Percentiles rank a stretch among this genome's conserved stretches.
phyloP scores from a whole-genome alignment of 192 early-diverging fungal species.

The Jimgerdemannia flammicorona region DNA sequence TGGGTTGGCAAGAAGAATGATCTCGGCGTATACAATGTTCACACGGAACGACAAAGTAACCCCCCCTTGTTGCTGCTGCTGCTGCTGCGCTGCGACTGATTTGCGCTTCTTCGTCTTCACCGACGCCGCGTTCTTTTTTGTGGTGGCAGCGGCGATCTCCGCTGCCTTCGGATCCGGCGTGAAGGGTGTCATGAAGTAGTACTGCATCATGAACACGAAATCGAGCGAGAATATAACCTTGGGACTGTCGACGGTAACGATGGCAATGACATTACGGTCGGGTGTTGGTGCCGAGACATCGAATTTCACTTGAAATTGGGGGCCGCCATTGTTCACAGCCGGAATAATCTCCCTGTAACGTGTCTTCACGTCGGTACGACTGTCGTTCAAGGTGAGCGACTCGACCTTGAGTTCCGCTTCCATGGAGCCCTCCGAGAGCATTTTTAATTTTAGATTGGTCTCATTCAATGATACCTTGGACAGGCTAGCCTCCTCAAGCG shows the following conservation, averaged over 20 bases:
- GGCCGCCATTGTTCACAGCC: conserved; percentile 48
- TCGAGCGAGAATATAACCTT: conserved; percentile 85
- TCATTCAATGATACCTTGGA: conserved; percentile 47
- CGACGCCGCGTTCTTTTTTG: conserved; percentile 4
- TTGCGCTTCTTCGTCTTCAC: not conserved
- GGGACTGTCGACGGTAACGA: conserved; percentile 78
- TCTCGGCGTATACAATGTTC: conserved; percentile 76
- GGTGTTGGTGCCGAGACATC: conserved; percentile 35
- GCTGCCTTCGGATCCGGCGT: conserved; percentile 9
- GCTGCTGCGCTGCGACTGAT: conserved; percentile 5
- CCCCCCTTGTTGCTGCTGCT: conserved; percentile 2
- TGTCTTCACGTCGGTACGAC: conserved; percentile 67
- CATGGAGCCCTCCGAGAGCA: conserved; percentile 57
- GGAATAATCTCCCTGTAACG: conserved; percentile 85
- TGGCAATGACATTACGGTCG: conserved; percentile 46
- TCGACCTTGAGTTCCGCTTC: conserved; percentile 66
- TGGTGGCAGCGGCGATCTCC: not conserved
- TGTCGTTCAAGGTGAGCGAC: conserved; percentile 77
- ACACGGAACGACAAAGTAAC: conserved; percentile 66
- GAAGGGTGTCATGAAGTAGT: conserved; percentile 73
- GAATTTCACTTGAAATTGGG: conserved; percentile 57
- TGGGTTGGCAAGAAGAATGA: conserved; percentile 82
- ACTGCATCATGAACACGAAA: conserved; percentile 73
- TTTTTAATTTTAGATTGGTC: conserved; percentile 48
- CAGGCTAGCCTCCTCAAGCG: conserved; percentile 48